A percentile compares a stretch with the other conserved stretches of the same genome.
phyloP scores from a whole-genome alignment of 1,284 basidiomycete species.

The Inonotus hispidus region DNA sequence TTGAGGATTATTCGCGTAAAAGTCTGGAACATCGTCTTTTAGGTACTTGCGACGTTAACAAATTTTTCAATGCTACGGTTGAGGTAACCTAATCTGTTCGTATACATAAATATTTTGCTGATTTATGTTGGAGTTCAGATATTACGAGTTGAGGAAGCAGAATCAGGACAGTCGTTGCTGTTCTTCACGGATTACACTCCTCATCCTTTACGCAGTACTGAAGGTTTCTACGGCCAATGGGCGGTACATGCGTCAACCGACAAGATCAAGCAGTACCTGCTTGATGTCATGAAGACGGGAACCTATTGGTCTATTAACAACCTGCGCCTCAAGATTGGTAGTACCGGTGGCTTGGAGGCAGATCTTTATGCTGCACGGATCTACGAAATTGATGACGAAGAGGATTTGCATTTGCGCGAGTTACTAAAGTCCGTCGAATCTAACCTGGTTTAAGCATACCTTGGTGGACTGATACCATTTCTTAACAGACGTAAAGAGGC shows the following conservation, averaged over 20 bases:
- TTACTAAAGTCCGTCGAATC: constrained; percentile 45
- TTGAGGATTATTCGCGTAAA: background rate
- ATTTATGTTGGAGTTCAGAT: constrained; percentile 1
- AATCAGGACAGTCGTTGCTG: constrained; percentile 6
- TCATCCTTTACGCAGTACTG: background rate
- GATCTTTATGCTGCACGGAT: constrained; percentile 10
- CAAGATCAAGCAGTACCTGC: background rate
- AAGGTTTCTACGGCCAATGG: constrained; percentile 14
- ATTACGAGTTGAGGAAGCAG: constrained; percentile 2
- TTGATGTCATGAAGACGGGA: constrained; percentile 9
- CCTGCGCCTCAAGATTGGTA: constrained; percentile 13
- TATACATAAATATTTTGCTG: background rate
- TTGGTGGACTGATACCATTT: constrained; percentile 7
- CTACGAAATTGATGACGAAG: constrained; percentile 34
- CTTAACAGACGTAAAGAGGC: constrained; percentile 45
- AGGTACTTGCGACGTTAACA: constrained; percentile 5
- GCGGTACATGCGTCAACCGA: constrained; percentile 2
- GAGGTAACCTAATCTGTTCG: constrained; percentile 6
- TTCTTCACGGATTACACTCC: constrained; percentile 17
- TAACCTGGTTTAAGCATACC: background rate
- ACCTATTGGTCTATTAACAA: constrained; percentile 15
- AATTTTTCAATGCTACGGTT: constrained; percentile 18
- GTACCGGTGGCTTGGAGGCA: constrained; percentile 8
- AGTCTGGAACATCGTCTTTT: constrained; percentile 8
- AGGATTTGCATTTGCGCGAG: constrained; percentile 37